phyloP scores from a whole-genome alignment of 345 rosid genomes.

The Syzygium jambos region DNA sequence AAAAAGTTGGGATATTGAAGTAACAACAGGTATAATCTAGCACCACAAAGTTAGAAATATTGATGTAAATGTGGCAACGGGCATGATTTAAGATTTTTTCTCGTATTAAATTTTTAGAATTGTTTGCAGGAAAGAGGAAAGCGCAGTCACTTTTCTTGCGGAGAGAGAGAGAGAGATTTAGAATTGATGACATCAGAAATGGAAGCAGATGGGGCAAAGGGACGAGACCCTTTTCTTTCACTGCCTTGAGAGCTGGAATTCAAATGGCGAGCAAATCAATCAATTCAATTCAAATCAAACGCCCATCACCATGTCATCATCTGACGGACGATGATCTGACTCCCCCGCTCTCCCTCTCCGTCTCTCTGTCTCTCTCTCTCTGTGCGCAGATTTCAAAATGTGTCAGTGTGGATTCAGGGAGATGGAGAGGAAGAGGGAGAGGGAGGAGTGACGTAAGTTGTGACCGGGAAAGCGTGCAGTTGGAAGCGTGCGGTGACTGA shows the following conservation, averaged over 20 bases:
- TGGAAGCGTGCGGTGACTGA: not conserved
- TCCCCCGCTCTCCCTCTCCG: not conserved
- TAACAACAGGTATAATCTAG: accelerated
- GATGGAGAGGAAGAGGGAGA: not conserved
- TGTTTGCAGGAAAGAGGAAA: not conserved
- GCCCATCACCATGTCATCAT: not conserved
- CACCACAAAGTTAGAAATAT: not conserved
- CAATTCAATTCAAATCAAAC: not conserved
- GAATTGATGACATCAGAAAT: not conserved
- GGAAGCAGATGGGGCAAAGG: not conserved
- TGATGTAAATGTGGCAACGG: too few relatives aligned
- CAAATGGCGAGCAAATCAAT: not conserved
- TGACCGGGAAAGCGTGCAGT: not conserved
- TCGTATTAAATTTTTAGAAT: not conserved
- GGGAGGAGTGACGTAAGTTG: not conserved
- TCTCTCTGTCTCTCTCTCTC: not conserved
- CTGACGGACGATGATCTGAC: conserved; percentile 3
- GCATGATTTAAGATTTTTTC: not conserved
- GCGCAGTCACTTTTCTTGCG: not conserved
- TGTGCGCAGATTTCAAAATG: not conserved
- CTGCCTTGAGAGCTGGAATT: not conserved
- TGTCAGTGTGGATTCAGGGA: not conserved
- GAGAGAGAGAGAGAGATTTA: not conserved
- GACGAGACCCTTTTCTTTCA: not conserved
- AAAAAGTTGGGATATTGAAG: not conserved